Evolutionary conservation across 768 basidiomycete species (phyloP), one percentile per base, ranked within the genome.

Genomic region (Neoboletus brunneissimus): DNA sequence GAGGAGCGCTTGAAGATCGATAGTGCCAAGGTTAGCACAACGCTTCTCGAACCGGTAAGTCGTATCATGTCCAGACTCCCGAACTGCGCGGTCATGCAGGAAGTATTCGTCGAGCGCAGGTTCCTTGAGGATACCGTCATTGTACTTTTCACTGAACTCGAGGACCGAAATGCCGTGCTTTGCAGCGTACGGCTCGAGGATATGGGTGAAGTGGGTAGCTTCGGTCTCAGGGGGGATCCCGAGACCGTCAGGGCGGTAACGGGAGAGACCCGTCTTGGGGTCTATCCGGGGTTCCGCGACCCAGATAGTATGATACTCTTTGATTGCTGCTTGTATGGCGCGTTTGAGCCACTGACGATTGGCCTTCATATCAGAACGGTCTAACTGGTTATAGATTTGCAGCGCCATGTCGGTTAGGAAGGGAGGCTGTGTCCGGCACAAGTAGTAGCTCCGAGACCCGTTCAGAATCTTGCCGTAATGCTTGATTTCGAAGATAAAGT

Each of bases 171-270:
- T 79, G 5, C 96, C 93, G 60, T 94, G 87, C 75, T 96, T 95
- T 51, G 79, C 80, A 34, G 97, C 97, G 67, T 84, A 98, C 2
- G 97, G 97, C 73, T 97, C 93, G 46, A 99, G 84, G 66, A 98
- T 89, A 69, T 97, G 94, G 3, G 94, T 98, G 73, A 99, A 99
- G 76, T 99, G 97, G 8, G 89, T 89, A 3, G 97, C 97, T 72
- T 99, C 97, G 0, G 97, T 99, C 77, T 99, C 97, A 0, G 97
- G 97, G 13, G 96, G 97, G 56, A 99, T 97, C 29, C 97, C 97
- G 11, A 93, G 69, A 15, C 97, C 97, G 58, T 89, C 92, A 10
- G 96, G 96, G 29, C 95, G 87, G 75, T 87, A 99, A 47, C 97
- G 86, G 0, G 95, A 97, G 16, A 99, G 82, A 25, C 97, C 96